These are phyloP conservation scores for Mycena maculata DNA, from an alignment of 768 basidiomycete species.

Conservation along the genomic window DNA sequence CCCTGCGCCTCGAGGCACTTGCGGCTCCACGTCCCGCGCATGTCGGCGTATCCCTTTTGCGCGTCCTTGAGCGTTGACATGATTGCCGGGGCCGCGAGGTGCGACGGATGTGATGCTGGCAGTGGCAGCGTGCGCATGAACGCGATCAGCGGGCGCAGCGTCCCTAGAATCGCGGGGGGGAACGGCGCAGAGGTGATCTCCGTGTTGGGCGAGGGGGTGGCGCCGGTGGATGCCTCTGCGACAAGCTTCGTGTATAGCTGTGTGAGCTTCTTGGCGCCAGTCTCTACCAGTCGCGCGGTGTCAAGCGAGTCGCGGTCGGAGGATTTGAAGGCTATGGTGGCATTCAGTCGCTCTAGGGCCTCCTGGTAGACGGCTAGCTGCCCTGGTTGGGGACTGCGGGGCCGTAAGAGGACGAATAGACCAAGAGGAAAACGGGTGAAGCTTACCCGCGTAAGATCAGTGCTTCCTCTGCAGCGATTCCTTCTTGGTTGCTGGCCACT, in stretches of 20 bases:
- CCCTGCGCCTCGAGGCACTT: constrained; percentile 81
- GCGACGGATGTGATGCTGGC: constrained; percentile 85
- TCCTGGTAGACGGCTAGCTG: constrained; percentile 76
- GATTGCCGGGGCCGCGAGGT: constrained; percentile 78
- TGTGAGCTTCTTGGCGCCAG: constrained; percentile 83
- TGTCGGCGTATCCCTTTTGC: constrained; percentile 86
- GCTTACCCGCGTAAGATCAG: constrained; percentile 81
- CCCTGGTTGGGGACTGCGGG: constrained; percentile 72
- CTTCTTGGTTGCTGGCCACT: constrained; percentile 79
- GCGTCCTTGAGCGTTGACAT: constrained; percentile 77
- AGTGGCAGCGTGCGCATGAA: constrained; percentile 80
- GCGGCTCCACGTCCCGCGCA: constrained; percentile 83
- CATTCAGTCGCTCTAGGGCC: constrained; percentile 81
- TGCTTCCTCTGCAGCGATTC: constrained; percentile 81
- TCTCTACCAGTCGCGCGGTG: constrained; percentile 79
- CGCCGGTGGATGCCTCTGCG: constrained; percentile 86
- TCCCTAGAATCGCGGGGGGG: constrained; percentile 61
- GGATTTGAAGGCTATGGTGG: constrained; percentile 29
- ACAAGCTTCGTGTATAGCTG: constrained; percentile 89
- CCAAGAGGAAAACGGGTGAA: not conserved
- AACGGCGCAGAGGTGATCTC: constrained; percentile 68
- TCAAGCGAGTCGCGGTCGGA: constrained; percentile 35
- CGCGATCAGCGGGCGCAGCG: constrained; percentile 71
- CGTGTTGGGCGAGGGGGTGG: constrained; percentile 70
- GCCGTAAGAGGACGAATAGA: constrained; percentile 8